Evolutionary conservation across 2,329 filamentous ascomycete species (phyloP).

Genomic region (Cladosporium sp.): DNA sequence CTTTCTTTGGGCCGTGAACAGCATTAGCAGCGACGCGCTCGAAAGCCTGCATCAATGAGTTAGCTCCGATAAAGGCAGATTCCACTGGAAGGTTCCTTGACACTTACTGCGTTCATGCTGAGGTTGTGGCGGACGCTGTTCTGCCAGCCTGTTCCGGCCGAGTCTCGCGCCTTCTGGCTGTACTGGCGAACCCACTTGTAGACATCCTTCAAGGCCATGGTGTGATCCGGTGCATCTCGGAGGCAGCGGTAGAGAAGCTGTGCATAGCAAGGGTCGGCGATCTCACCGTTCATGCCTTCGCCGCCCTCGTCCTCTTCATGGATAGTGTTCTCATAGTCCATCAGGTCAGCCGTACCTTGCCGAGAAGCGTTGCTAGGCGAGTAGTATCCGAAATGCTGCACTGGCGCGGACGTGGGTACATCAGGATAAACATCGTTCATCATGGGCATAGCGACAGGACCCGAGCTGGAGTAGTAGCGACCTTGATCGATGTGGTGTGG

Average conservation of each 20-base stretch:
- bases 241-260: constrained; percentile 78
- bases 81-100: not conserved
- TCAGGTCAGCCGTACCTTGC: constrained; percentile 5
- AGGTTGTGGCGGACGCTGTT: constrained; percentile 96
- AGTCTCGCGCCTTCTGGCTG: constrained; percentile 71
- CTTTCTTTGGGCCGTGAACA: constrained; percentile 59
- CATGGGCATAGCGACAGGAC: not conserved
- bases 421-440: constrained; percentile 3
- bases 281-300: constrained; percentile 25
- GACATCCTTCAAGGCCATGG: constrained; percentile 80
- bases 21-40: constrained; percentile 50
- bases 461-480: not conserved
- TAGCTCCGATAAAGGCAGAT: not conserved
- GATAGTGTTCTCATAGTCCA: constrained; percentile 14
- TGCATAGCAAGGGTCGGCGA: constrained; percentile 61
- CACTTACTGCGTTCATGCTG: constrained; percentile 87
- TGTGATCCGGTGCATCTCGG: constrained; percentile 64
- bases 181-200: constrained; percentile 87
- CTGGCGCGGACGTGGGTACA: not conserved
- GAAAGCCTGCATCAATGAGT: constrained; percentile 50
- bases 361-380: not conserved
- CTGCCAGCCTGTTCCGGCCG: constrained; percentile 71
- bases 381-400: not conserved
- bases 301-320: constrained; percentile 10
- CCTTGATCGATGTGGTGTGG: not conserved